phyloP scores from a whole-genome alignment of 441 rosid genomes.

The Populus hybrid region DNA sequence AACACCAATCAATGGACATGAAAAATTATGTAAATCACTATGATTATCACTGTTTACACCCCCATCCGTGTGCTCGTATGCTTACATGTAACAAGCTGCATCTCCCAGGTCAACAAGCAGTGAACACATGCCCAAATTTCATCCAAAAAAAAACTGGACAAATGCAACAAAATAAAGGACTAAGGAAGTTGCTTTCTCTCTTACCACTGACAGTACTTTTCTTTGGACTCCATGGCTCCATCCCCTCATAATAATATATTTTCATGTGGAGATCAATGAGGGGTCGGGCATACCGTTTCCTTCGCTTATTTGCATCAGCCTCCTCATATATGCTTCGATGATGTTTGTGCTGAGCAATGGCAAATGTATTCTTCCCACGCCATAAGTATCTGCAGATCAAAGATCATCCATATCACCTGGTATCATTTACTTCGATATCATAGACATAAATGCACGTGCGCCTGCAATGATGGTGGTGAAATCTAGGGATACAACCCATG shows the following conservation, averaged over 20 bases:
- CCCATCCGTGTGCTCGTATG: neutral
- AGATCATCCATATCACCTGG: constrained; percentile 3
- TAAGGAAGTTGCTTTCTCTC: constrained; percentile 2
- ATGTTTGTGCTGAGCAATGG: constrained; percentile 94
- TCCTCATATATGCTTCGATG: constrained; percentile 83
- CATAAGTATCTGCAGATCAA: constrained; percentile 66
- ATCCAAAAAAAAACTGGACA: neutral
- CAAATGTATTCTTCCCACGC: constrained; percentile 88
- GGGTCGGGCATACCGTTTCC: constrained; percentile 91
- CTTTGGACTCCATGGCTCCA: constrained; percentile 86
- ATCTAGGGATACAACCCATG: neutral
- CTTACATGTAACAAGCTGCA: neutral
- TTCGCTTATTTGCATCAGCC: constrained; percentile 94
- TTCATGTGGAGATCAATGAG: constrained; percentile 94
- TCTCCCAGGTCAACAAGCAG: neutral
- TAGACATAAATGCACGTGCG: neutral
- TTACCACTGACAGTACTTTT: constrained; percentile 77
- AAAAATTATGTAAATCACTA: neutral
- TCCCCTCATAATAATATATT: constrained; percentile 75
- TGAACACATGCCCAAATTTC: neutral
- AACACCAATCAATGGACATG: neutral
- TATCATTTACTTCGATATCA: constrained; percentile 1
- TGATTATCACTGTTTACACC: neutral
- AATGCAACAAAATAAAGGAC: neutral
- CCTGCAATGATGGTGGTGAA: neutral